These are phyloP conservation scores for Pyrenophora teres DNA, from an alignment of 2,329 filamentous ascomycete genomes.

Conservation along the genomic window DNA sequence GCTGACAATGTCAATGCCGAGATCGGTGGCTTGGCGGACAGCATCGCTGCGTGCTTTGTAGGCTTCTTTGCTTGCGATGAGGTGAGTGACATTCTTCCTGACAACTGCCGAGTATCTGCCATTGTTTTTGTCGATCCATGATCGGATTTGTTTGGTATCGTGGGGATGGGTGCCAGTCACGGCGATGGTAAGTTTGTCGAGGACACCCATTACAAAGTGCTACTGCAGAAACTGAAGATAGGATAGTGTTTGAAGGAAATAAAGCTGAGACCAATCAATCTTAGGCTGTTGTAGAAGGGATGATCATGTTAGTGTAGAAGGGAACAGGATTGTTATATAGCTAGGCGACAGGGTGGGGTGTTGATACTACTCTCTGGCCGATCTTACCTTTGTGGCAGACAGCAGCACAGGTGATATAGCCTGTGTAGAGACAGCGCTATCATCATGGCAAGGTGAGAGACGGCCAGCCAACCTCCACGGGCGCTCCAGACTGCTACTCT, in stretches of 20 bases:
- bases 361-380: too few species aligned
- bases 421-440: not conserved
- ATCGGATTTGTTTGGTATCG: constrained; percentile 59
- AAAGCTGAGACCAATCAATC: not conserved
- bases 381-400: constrained; percentile 18
- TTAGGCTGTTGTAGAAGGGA: not conserved
- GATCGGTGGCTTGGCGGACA: constrained; percentile 28
- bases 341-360: not conserved
- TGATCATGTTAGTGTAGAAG: not conserved
- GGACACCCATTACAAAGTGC: constrained; percentile 44
- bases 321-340: not conserved
- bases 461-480: not conserved
- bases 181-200: constrained; percentile 61
- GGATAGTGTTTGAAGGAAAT: not conserved
- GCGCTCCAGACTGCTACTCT: not conserved
- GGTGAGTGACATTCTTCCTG: constrained; percentile 67
- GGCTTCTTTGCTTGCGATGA: constrained; percentile 68
- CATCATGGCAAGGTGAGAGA: constrained; percentile 18
- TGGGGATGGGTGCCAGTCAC: constrained; percentile 62
- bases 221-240: not conserved
- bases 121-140: constrained; percentile 68
- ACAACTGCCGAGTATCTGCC: constrained; percentile 62
- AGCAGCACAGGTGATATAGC: constrained; percentile 17
- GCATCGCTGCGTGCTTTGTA: constrained; percentile 57
- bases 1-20: constrained; percentile 44